Evolutionary conservation across 371 early-diverging fungal species (phyloP), one percentile per base, ranked within the genome.

Genomic region (Phascolomyces articulosus): DNA sequence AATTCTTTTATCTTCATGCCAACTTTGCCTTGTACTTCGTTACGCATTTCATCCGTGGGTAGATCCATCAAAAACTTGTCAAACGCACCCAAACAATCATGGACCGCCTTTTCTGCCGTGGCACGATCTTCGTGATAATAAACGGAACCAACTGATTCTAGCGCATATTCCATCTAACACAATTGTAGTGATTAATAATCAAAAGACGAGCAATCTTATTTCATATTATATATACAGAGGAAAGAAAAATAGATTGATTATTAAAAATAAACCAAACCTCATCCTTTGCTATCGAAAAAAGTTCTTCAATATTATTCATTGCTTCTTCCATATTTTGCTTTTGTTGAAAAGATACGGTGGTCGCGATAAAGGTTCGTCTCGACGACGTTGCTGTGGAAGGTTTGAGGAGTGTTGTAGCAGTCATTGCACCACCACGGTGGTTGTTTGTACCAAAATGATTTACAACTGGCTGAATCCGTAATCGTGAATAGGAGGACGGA

Each of bases 91-190:
- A 80, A 55, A 40, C 77, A 77, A 13, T 80, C 75, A 20, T 58
- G 23, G 2, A 80, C 77, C 3, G 77, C 80, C 34, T 71, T 72
- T 58, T 77, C 66, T 10, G 80, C 80, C 21, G 73, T 73, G 0
- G 47, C 58, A 9, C 53, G 67, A 60, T 77, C 80, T 60, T 77
- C 77, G 15, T 73, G 75, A 55, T 80, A 80, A 63, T 80, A 80
- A 44, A 71, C 71, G 11, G 80, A 74, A 8, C 80, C 77, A 58
- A 71, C 68, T 11, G 77, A 73, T 60, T 80, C 80, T 15, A 73
- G 67, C 4, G 80, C 77, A 65, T 68, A 77, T 62, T 77, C 80
- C 69, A 79, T 58, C 80, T 79, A 34, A 34, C 18, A 27, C 24
- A 34, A 34, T 6, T 13, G 28, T 31, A 31, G n/a, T 9, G 18